Percentiles rank a stretch among this genome's conserved stretches.
Conservation (phyloP, 192 early-diverging fungal genomes). For the Backusella luteola region DNA sequence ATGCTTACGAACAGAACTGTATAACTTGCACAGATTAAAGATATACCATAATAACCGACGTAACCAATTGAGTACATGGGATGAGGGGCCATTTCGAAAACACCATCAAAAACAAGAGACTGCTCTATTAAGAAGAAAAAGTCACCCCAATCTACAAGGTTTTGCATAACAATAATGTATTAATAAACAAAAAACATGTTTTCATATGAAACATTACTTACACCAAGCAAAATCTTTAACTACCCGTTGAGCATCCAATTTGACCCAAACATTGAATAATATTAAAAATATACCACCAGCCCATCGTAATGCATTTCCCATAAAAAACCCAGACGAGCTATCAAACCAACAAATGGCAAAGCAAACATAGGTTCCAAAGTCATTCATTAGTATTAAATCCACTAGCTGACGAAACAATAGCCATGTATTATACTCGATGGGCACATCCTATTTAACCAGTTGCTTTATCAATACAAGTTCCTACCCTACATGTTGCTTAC, state of each 20-base stretch:
- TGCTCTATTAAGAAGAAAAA: slow-evolving; percentile 94
- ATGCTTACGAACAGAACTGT: slow-evolving; percentile 88
- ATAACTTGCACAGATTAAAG: slow-evolving; percentile 88
- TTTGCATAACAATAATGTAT: background rate
- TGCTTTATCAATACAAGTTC: background rate
- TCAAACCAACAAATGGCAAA: slow-evolving; percentile 83
- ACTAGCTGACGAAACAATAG: slow-evolving; percentile 92
- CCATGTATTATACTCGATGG: slow-evolving; percentile 96
- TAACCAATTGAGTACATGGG: slow-evolving; percentile 99
- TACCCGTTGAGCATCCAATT: slow-evolving; percentile 90
- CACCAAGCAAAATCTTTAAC: slow-evolving; percentile 98
- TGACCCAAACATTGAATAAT: slow-evolving; percentile 93
- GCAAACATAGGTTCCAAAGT: slow-evolving; percentile 78
- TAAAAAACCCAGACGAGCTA: slow-evolving; percentile 53
- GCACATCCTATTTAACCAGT: slow-evolving; percentile 45
- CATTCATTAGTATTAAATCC: slow-evolving; percentile 90
- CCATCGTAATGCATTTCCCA: slow-evolving; percentile 69
- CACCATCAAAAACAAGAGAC: slow-evolving; percentile 86
- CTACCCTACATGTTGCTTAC: background rate
- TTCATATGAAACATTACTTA: slow-evolving; percentile 43
- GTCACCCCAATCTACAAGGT: slow-evolving; percentile 87
- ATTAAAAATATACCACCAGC: slow-evolving; percentile 76
- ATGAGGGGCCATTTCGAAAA: slow-evolving; percentile 96
- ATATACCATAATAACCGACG: slow-evolving; percentile 91
- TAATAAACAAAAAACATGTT: background rate